Conservation (phyloP, 2,329 filamentous ascomycete species). For the Fusarium aywerte region DNA sequence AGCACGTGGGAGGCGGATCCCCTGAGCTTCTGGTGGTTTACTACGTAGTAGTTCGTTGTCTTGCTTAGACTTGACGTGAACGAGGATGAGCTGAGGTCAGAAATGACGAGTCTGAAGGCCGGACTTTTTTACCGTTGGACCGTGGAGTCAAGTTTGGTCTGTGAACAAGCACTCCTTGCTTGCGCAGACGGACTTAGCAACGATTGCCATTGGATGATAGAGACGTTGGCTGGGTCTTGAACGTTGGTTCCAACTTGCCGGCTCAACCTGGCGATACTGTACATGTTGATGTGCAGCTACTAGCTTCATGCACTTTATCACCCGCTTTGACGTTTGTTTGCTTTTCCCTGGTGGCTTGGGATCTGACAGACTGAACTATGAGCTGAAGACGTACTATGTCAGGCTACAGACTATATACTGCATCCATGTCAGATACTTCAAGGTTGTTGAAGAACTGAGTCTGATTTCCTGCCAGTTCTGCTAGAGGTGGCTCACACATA, state of each 20-base stretch:
- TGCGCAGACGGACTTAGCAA: background rate
- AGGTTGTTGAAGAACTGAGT: slow-evolving; percentile 1
- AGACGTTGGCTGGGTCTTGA: slow-evolving; percentile 9
- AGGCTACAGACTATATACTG: background rate
- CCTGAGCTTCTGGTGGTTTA: background rate
- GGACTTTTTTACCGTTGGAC: background rate
- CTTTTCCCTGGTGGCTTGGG: slow-evolving; percentile 19
- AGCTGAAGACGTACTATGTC: slow-evolving; percentile 21
- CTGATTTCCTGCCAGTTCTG: background rate
- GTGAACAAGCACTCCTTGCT: background rate
- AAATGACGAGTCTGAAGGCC: slow-evolving; percentile 3
- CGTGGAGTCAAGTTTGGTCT: background rate
- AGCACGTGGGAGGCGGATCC: slow-evolving; percentile 18
- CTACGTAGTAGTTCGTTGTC: slow-evolving; percentile 10
- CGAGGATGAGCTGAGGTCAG: slow-evolving; percentile 15
- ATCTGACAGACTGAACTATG: slow-evolving; percentile 28
- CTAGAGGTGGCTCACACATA: background rate
- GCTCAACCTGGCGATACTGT: slow-evolving; percentile 12
- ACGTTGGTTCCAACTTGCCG: slow-evolving; percentile 13
- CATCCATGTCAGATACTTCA: background rate
- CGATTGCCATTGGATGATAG: background rate
- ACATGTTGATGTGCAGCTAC: slow-evolving; percentile 18
- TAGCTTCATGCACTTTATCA: slow-evolving; percentile 11
- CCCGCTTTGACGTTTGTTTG: slow-evolving; percentile 35
- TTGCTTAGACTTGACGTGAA: background rate